Evolutionary conservation across 2,329 filamentous ascomycete species (phyloP).

Genomic region (Ophiostoma sp.): DNA sequence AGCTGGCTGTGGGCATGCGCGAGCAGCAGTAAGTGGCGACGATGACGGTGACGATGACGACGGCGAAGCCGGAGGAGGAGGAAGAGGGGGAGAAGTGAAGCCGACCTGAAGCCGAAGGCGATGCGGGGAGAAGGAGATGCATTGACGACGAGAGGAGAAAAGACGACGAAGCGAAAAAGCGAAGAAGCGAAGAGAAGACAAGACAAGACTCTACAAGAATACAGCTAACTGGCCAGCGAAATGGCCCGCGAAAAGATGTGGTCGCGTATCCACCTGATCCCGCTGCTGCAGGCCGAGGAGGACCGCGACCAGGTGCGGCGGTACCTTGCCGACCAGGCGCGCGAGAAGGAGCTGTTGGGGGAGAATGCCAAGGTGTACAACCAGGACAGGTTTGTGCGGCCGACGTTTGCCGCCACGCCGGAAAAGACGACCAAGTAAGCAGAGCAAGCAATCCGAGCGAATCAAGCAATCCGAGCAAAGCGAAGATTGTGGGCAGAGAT

Average conservation of each 20-base stretch:
- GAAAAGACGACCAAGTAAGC: conserved; percentile 52
- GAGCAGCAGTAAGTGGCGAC: conserved; percentile 73
- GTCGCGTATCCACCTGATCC: conserved; percentile 91
- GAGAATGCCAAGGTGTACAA: conserved; percentile 76
- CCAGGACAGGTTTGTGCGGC: conserved; percentile 80
- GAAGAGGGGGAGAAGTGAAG: not conserved
- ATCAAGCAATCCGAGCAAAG: not conserved
- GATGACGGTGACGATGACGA: not conserved
- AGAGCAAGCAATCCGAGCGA: not conserved
- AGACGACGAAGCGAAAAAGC: too few relatives aligned
- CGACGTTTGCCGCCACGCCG: conserved; percentile 73
- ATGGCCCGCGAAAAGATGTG: conserved; percentile 97
- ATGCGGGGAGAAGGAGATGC: too few relatives aligned
- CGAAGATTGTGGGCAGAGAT: not conserved
- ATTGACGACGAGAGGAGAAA: too few relatives aligned
- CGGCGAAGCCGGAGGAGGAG: not conserved
- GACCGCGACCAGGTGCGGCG: conserved; percentile 90
- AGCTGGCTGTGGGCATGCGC: conserved; percentile 71
- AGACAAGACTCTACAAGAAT: not conserved
- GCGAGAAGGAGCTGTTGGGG: conserved; percentile 87
- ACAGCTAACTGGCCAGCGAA: conserved; percentile 57
- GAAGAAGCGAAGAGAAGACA: too few relatives aligned
- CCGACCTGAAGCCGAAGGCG: too few relatives aligned
- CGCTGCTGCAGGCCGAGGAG: conserved; percentile 90
- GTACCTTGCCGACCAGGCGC: conserved; percentile 76